Percentiles rank a stretch among this genome's conserved stretches.
These are phyloP conservation scores for Phialophora verrucosa DNA, from an alignment of 2,329 filamentous ascomycete species.

Conservation along the genomic window DNA sequence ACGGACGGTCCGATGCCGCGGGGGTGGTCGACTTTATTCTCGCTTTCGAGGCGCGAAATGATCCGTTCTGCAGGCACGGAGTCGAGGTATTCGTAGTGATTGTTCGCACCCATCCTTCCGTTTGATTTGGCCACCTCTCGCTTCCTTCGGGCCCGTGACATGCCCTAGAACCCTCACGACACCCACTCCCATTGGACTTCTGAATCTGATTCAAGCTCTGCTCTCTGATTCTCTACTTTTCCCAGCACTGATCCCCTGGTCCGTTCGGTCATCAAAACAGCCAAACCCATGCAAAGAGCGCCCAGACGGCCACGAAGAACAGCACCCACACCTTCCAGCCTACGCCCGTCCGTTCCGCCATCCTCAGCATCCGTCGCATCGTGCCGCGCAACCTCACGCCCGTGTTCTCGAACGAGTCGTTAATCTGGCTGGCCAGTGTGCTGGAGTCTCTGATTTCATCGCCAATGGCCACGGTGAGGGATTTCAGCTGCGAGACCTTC, in stretches of 20 bases:
- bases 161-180: neutral
- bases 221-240: neutral
- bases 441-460: constrained; percentile 93
- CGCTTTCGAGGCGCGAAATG: neutral
- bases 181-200: neutral
- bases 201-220: neutral
- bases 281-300: constrained; percentile 93
- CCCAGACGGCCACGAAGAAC: constrained; percentile 82
- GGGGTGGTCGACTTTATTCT: neutral
- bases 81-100: neutral
- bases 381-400: constrained; percentile 81
- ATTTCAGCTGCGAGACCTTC: constrained; percentile 40
- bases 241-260: neutral
- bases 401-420: constrained; percentile 88
- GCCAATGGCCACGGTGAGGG: constrained; percentile 92
- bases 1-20: neutral
- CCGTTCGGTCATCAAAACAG: constrained; percentile 64
- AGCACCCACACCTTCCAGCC: constrained; percentile 92
- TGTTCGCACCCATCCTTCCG: neutral
- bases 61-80: neutral
- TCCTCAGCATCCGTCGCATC: constrained; percentile 95
- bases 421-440: constrained; percentile 90
- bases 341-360: constrained; percentile 95
- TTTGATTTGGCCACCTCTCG: neutral
- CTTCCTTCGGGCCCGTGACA: neutral